Percentiles rank a stretch among this genome's conserved stretches.
Evolutionary conservation across 1,284 basidiomycete genomes (phyloP).

Genomic region (Apiotrichum siamense): DNA sequence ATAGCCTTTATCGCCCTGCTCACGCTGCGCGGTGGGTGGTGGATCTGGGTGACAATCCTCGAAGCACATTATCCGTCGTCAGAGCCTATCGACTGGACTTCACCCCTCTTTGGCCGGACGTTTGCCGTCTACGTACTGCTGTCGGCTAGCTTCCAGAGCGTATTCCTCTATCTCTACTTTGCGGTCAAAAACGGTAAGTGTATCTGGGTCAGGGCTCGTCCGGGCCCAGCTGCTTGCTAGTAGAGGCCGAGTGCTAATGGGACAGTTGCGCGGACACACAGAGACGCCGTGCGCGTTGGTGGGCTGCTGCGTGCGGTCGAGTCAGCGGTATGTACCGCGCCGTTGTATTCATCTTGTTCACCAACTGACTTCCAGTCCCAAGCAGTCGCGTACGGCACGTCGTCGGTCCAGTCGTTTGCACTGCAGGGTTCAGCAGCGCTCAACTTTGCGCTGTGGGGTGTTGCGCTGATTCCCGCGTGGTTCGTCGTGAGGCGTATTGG

Average conservation of each 20-base stretch:
- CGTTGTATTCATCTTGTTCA: not conserved
- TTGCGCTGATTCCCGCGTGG: constrained; percentile 4
- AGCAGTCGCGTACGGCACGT: constrained; percentile 5
- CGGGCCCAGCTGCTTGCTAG: too few species aligned
- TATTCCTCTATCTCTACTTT: constrained; percentile 12
- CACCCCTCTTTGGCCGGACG: constrained; percentile 3
- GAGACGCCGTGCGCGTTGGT: not conserved
- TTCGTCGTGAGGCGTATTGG: constrained; percentile 5
- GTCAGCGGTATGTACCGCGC: not conserved
- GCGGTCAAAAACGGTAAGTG: constrained; percentile 1
- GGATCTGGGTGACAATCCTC: constrained; percentile 8
- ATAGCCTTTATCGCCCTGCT: constrained; percentile 2
- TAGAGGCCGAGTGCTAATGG: not conserved
- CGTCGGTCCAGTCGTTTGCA: not conserved
- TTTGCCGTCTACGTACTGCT: constrained; percentile 13
- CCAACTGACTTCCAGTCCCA: not conserved
- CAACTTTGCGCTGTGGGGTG: constrained; percentile 9
- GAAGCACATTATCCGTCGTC: constrained; percentile 1
- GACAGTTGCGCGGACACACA: too few species aligned
- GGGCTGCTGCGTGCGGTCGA: constrained; percentile 6
- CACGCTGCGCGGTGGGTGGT: constrained; percentile 6
- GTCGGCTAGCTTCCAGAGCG: constrained; percentile 2
- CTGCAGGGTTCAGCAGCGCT: constrained; percentile 2
- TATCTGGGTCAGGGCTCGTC: too few species aligned
- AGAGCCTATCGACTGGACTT: constrained; percentile 4